A percentile compares a stretch with the other conserved stretches of the same genome.
These are phyloP conservation scores for Scedosporium apiospermum DNA, from an alignment of 2,329 filamentous ascomycete species.

Conservation along the genomic window DNA sequence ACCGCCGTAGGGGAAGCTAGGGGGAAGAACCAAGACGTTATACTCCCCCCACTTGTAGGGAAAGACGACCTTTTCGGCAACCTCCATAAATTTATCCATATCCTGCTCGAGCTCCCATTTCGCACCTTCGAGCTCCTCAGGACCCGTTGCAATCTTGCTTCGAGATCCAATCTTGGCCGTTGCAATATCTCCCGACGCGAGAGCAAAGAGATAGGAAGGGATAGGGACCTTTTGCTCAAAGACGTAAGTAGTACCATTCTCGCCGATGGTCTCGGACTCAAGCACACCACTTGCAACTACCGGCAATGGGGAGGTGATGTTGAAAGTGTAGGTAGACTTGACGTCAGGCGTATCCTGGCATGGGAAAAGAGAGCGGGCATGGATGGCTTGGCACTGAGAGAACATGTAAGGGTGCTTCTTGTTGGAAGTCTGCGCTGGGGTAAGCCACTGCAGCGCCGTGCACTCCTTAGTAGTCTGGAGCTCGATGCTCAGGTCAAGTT, in stretches of 20 bases:
- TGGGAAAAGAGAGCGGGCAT: constrained; percentile 86
- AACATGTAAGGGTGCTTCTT: constrained; percentile 97
- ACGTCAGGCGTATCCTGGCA: constrained; percentile 97
- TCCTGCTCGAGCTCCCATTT: constrained; percentile 88
- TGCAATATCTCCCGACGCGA: constrained; percentile 77
- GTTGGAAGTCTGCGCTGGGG: constrained; percentile 86
- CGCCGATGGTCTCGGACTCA: constrained; percentile 33
- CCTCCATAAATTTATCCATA: constrained; percentile 84
- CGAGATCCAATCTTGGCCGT: constrained; percentile 79
- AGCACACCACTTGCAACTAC: constrained; percentile 84
- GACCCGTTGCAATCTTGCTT: constrained; percentile 77
- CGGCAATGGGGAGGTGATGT: constrained; percentile 73
- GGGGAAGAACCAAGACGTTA: constrained; percentile 76
- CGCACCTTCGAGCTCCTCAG: constrained; percentile 73
- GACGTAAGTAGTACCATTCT: constrained; percentile 59
- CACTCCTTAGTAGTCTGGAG: constrained; percentile 79
- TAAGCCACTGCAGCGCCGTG: constrained; percentile 92
- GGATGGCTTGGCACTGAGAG: constrained; percentile 94
- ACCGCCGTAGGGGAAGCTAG: constrained; percentile 82
- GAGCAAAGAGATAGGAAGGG: constrained; percentile 80
- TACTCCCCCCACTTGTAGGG: constrained; percentile 93
- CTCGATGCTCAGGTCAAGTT: constrained; percentile 51
- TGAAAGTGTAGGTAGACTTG: constrained; percentile 90
- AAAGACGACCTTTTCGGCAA: constrained; percentile 72
- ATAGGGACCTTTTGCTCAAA: constrained; percentile 91